phyloP scores from a whole-genome alignment of 2,329 filamentous ascomycete genomes.

The Curvularia hawaiiensis region DNA sequence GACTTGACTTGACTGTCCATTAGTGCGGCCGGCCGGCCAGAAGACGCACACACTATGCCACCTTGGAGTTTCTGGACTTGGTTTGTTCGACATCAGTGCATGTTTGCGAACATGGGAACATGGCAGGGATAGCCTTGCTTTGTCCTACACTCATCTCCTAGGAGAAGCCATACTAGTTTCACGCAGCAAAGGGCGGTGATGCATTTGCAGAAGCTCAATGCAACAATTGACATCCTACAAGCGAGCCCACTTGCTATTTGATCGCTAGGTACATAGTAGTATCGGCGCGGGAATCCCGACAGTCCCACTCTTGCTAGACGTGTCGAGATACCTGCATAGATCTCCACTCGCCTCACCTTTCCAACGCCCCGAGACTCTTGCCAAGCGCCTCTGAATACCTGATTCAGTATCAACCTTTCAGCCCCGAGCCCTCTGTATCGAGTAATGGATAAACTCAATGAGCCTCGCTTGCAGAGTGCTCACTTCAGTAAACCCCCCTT shows the following conservation, averaged over 20 bases:
- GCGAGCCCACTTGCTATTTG: slow-evolving; percentile 17
- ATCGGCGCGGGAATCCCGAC: slow-evolving; percentile 23
- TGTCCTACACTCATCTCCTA: slow-evolving; percentile 16
- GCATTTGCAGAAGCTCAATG: slow-evolving; percentile 40
- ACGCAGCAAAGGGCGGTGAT: slow-evolving; percentile 21
- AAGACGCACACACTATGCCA: slow-evolving; percentile 9
- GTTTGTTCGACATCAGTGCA: slow-evolving; percentile 5
- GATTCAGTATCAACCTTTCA: neutral
- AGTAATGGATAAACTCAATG: neutral
- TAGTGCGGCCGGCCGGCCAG: neutral
- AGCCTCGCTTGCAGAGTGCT: too few relatives aligned
- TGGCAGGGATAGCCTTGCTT: slow-evolving; percentile 13
- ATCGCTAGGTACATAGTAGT: slow-evolving; percentile 7
- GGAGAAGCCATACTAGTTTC: slow-evolving; percentile 20
- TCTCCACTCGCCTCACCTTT: slow-evolving; percentile 11
- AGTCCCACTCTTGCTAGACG: slow-evolving; percentile 20
- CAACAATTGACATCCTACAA: slow-evolving; percentile 26
- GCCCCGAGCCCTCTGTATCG: neutral
- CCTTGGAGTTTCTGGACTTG: slow-evolving; percentile 20
- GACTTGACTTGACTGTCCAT: neutral
- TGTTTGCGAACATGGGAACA: neutral
- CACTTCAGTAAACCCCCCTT: neutral
- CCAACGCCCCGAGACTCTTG: neutral
- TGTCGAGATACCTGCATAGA: slow-evolving; percentile 22
- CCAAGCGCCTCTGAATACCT: neutral